Conservation (phyloP, 495 filamentous ascomycete species). For the Xanthoparmelia taractica region DNA sequence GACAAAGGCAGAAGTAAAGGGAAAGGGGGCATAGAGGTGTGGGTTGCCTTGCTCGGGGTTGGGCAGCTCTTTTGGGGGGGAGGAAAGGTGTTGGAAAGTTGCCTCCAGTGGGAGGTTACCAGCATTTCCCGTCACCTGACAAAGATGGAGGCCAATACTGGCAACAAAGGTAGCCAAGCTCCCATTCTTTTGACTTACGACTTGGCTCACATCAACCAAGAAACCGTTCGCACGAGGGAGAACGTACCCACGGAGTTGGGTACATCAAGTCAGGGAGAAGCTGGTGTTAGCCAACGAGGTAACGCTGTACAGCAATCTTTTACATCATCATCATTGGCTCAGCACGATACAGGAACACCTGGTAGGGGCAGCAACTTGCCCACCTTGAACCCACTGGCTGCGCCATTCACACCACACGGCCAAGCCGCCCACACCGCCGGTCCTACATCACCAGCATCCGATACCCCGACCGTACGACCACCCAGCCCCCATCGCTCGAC, state of each 20-base stretch:
- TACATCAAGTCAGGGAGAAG: neutral
- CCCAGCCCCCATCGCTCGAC: neutral
- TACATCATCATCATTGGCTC: neutral
- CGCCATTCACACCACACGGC: neutral
- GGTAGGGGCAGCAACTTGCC: neutral
- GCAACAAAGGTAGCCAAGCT: neutral
- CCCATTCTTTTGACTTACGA: neutral
- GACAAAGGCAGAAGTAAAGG: too few relatives aligned
- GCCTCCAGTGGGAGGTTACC: neutral
- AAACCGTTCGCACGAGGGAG: neutral
- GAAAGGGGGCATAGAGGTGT: too few relatives aligned
- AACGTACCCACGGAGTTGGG: neutral
- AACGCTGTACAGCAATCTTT: neutral
- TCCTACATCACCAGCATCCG: neutral
- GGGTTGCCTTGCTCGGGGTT: too few relatives aligned
- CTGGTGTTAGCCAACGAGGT: neutral
- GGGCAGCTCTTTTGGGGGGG: too few relatives aligned
- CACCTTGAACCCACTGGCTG: neutral
- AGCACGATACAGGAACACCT: neutral
- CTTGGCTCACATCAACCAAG: neutral
- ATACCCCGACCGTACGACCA: neutral
- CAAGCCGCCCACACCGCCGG: neutral
- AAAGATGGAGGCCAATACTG: neutral
- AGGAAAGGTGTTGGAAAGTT: neutral
- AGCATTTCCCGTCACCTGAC: neutral